These are phyloP conservation scores for Grosmannia penicillata DNA, from an alignment of 2,329 filamentous ascomycete genomes.

Conservation along the genomic window DNA sequence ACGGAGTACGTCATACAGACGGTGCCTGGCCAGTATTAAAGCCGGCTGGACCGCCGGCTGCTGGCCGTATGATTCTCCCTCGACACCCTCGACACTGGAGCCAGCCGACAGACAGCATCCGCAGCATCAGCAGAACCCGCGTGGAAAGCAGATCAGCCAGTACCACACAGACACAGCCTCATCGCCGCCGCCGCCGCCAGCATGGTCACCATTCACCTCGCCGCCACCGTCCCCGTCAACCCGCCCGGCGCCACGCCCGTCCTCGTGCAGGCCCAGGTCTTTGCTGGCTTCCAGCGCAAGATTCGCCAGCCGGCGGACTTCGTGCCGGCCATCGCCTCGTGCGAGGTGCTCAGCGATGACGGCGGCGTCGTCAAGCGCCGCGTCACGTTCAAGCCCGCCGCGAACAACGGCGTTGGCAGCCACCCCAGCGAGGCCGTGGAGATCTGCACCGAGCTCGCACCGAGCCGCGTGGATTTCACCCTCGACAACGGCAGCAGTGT, in stretches of 20 bases:
- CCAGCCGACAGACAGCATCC: no score
- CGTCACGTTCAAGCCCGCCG: constrained; percentile 7
- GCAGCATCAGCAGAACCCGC: neutral
- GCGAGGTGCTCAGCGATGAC: constrained; percentile 15
- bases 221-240: constrained; percentile 20
- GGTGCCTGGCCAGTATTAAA: no score
- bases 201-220: constrained; percentile 17
- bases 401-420: neutral
- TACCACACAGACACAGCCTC: no score
- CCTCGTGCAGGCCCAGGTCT: constrained; percentile 17
- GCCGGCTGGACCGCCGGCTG: no score
- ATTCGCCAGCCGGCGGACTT: constrained; percentile 19
- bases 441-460: constrained; percentile 16
- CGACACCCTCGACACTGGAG: no score
- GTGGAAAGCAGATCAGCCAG: neutral
- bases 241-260: constrained; percentile 13
- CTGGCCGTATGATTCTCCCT: no score
- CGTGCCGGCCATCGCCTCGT: constrained; percentile 17
- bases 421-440: constrained; percentile 11
- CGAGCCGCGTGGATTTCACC: constrained; percentile 16
- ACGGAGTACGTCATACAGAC: no score
- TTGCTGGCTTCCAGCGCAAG: constrained; percentile 20
- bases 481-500: constrained; percentile 18
- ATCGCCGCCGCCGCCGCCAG: neutral
- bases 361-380: constrained; percentile 7